Evolutionary conservation across 169 alveolate genomes (phyloP).

Genomic region (Babesia sp.): DNA sequence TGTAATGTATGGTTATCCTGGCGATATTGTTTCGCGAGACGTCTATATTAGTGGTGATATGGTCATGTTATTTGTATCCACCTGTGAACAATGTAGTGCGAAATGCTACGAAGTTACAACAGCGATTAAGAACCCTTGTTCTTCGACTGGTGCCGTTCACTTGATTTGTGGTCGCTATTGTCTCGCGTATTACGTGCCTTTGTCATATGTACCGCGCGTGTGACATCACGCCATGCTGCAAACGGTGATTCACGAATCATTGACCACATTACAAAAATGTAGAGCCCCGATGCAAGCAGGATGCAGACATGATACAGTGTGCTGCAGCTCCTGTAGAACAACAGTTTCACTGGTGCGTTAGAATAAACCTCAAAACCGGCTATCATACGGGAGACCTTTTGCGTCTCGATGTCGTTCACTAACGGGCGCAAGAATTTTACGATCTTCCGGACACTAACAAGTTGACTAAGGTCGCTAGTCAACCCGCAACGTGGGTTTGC

Average conservation of each 20-base stretch:
- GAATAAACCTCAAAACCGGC: neutral
- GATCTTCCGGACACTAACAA: constrained; percentile 16
- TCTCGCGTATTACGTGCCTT: neutral
- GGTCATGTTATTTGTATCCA: no score
- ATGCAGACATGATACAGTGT: constrained; percentile 19
- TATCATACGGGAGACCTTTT: constrained; percentile 4
- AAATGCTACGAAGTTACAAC: neutral
- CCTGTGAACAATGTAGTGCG: neutral
- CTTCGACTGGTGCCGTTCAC: neutral
- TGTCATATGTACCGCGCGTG: neutral
- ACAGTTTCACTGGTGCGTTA: neutral
- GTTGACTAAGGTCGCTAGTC: constrained; percentile 13
- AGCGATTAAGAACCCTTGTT: neutral
- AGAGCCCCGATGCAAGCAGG: neutral
- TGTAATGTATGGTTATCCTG: no score
- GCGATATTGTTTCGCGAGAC: no score
- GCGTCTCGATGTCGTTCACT: constrained; percentile 6
- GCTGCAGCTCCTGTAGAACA: constrained; percentile 4
- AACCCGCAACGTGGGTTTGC: constrained; percentile 38
- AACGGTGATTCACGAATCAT: constrained; percentile 41
- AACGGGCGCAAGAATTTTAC: neutral
- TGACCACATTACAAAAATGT: constrained; percentile 55
- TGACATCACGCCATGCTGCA: constrained; percentile 38
- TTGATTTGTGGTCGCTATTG: neutral
- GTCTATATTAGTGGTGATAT: no score